Evolutionary conservation across 2,329 filamentous ascomycete genomes (phyloP).

Genomic region (Diaporthe destruens): DNA sequence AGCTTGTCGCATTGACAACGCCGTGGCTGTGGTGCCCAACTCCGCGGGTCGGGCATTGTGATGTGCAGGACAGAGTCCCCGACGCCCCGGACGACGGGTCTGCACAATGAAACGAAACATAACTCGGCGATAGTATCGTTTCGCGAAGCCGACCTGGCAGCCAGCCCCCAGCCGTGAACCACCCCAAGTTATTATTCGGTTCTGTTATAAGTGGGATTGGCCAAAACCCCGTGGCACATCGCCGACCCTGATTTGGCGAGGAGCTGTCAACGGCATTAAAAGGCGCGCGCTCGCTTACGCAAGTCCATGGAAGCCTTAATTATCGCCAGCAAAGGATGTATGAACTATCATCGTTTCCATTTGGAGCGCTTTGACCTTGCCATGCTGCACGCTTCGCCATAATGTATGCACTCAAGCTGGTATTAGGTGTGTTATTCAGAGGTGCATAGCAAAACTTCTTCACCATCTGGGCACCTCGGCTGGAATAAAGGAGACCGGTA

Average conservation of each 20-base stretch:
- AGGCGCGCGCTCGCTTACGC: not conserved
- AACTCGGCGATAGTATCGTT: not conserved
- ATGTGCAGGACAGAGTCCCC: not conserved
- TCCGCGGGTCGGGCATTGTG: slow-evolving; percentile 6
- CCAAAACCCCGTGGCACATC: not conserved
- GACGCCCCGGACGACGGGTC: slow-evolving; percentile 1
- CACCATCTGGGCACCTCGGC: too few relatives aligned
- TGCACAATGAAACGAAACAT: slow-evolving; percentile 25
- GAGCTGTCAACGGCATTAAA: not conserved
- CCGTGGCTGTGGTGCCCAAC: slow-evolving; percentile 20
- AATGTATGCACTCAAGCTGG: not conserved
- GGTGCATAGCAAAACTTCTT: not conserved
- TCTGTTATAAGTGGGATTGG: not conserved
- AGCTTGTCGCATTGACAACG: slow-evolving; percentile 26
- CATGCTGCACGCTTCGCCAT: not conserved
- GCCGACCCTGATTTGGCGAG: not conserved
- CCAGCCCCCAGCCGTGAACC: slow-evolving; percentile 2
- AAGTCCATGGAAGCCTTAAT: not conserved
- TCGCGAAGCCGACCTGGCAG: slow-evolving; percentile 23
- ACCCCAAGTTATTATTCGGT: not conserved
- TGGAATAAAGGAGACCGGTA: not conserved
- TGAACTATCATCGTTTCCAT: not conserved
- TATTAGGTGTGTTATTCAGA: not conserved
- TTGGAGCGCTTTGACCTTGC: not conserved
- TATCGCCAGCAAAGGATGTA: not conserved